phyloP scores from a whole-genome alignment of 371 early-diverging fungal species.

The Blakeslea trispora region DNA sequence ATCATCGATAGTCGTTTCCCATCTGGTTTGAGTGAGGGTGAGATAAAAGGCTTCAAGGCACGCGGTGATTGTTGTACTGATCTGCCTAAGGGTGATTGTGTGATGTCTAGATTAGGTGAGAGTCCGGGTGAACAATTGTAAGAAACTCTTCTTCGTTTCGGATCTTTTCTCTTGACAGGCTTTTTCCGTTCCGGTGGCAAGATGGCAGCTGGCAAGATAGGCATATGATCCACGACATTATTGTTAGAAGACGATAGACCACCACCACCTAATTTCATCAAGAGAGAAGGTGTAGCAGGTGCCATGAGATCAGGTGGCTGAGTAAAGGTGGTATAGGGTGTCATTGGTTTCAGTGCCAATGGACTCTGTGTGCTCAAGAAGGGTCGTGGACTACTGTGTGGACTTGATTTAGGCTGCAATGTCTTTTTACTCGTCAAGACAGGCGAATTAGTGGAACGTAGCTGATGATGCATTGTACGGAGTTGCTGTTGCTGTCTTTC shows the following conservation, averaged over 20 bases:
- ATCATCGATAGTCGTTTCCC: constrained; percentile 37
- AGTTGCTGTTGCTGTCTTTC: constrained; percentile 56
- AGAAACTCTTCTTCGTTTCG: constrained; percentile 30
- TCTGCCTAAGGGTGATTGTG: constrained; percentile 22
- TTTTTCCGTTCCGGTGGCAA: constrained; percentile 15
- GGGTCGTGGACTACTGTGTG: constrained; percentile 18
- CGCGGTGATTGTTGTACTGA: constrained; percentile 41
- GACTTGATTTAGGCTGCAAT: constrained; percentile 16
- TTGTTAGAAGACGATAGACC: no score
- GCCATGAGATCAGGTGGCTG: constrained; percentile 26
- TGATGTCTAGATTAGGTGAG: constrained; percentile 2
- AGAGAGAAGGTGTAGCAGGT: constrained; percentile 62
- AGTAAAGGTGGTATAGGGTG: constrained; percentile 22
- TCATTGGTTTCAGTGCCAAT: constrained; percentile 30
- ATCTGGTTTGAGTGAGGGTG: constrained; percentile 54
- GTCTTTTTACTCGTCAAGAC: constrained; percentile 11
- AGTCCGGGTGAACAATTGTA: constrained; percentile 15
- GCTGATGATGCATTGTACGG: constrained; percentile 32
- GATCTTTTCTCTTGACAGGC: constrained; percentile 2
- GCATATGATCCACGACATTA: constrained; percentile 43
- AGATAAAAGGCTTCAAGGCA: constrained; percentile 49
- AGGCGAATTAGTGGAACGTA: constrained; percentile 2
- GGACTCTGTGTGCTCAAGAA: constrained; percentile 17
- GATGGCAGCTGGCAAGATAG: constrained; percentile 45
- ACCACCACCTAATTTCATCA: constrained; percentile 66